These are phyloP conservation scores for Primulina eburnea DNA, from an alignment of 257 asterid genomes.

Conservation along the genomic window DNA sequence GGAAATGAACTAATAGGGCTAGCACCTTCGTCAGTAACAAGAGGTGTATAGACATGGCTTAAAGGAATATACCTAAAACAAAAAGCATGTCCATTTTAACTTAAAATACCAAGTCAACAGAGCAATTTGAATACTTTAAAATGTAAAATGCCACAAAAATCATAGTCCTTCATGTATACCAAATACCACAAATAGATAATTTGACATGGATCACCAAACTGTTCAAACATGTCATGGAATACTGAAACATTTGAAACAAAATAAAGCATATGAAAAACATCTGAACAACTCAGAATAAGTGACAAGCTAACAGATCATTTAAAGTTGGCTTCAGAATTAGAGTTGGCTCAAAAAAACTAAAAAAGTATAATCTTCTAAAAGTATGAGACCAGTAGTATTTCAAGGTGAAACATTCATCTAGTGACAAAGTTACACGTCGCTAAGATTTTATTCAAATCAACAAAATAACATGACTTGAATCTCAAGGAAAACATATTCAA, in stretches of 20 bases:
- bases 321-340: neutral
- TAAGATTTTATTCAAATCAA: neutral
- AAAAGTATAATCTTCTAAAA: neutral
- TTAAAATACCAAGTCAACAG: neutral
- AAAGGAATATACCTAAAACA: neutral
- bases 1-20: neutral
- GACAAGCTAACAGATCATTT: neutral
- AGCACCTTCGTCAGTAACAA: neutral
- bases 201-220: neutral
- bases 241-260: neutral
- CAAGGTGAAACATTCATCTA: neutral
- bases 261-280: neutral
- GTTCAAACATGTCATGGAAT: neutral
- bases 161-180: neutral
- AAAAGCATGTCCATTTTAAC: neutral
- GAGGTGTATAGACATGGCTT: neutral
- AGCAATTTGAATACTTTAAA: neutral
- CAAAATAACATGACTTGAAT: neutral
- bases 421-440: neutral
- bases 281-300: conserved; percentile 1
- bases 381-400: conserved; percentile 4
- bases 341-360: neutral
- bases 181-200: neutral
- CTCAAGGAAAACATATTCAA: neutral
- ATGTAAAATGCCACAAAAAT: neutral